These are phyloP conservation scores for Xanthoparmelia taractica DNA, from an alignment of 495 filamentous ascomycete species.

Conservation along the genomic window DNA sequence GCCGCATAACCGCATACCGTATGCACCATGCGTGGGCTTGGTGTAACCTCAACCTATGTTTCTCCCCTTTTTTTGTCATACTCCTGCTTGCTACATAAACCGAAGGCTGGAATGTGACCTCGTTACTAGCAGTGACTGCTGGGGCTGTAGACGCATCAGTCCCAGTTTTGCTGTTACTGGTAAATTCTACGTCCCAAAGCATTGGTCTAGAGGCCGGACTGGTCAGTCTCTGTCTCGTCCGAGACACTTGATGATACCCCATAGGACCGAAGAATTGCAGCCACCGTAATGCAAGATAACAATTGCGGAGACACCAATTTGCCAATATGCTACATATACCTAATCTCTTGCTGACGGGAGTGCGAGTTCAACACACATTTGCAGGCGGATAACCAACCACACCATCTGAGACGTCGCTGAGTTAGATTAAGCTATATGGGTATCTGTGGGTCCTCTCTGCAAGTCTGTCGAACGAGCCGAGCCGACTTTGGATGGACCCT, in stretches of 20 bases:
- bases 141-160: neutral
- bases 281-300: neutral
- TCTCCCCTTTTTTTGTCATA: neutral
- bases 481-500: neutral
- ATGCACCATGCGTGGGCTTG: neutral
- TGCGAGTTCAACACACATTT: neutral
- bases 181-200: neutral
- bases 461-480: neutral
- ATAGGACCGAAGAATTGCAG: neutral
- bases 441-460: neutral
- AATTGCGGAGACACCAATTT: neutral
- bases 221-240: neutral
- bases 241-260: neutral
- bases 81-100: neutral
- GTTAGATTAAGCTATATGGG: neutral
- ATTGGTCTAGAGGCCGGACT: neutral
- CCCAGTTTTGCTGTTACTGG: neutral
- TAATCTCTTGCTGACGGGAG: neutral
- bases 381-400: too few species aligned
- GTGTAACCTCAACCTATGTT: neutral
- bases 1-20: too few species aligned
- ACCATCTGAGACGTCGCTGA: too few species aligned
- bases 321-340: neutral
- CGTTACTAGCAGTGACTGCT: neutral
- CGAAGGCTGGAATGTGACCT: neutral